Conservation (phyloP, 2,329 filamentous ascomycete species). For the Fusarium siculi region DNA sequence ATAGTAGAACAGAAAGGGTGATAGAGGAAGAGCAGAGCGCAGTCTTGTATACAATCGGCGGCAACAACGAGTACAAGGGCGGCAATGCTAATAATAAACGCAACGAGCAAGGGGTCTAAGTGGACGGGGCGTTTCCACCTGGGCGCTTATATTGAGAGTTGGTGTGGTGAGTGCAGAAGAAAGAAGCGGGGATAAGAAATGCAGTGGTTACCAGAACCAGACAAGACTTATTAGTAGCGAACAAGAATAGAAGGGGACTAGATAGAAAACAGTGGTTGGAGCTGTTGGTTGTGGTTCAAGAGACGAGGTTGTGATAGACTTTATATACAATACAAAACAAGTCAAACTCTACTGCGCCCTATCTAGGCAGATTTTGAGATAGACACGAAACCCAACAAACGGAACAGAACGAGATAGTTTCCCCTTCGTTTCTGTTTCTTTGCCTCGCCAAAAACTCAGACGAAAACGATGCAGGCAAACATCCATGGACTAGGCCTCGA, state of each 20-base stretch:
- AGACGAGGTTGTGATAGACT: slow-evolving; percentile 10
- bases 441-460: slow-evolving; percentile 12
- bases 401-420: neutral
- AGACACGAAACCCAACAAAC: slow-evolving; percentile 6
- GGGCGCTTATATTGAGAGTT: slow-evolving; percentile 41
- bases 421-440: slow-evolving; percentile 16
- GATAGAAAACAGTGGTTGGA: neutral
- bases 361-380: slow-evolving; percentile 9
- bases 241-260: slow-evolving; percentile 5
- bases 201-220: slow-evolving; percentile 8
- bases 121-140: slow-evolving; percentile 41
- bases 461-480: slow-evolving; percentile 18
- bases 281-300: neutral
- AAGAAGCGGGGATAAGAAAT: slow-evolving; percentile 21
- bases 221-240: neutral
- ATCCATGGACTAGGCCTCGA: slow-evolving; percentile 20
- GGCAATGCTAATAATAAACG: slow-evolving; percentile 47
- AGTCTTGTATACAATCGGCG: slow-evolving; percentile 32
- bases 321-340: slow-evolving; percentile 21
- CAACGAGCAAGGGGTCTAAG: slow-evolving; percentile 34
- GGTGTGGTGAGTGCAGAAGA: slow-evolving; percentile 34
- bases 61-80: slow-evolving; percentile 33
- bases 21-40: slow-evolving; percentile 19
- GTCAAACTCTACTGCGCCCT: slow-evolving; percentile 11
- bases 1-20: slow-evolving; percentile 2